A percentile compares a stretch with the other conserved stretches of the same genome.
These are phyloP conservation scores for Hyaloscypha hepaticicola DNA, from an alignment of 495 filamentous ascomycete genomes.

Conservation along the genomic window DNA sequence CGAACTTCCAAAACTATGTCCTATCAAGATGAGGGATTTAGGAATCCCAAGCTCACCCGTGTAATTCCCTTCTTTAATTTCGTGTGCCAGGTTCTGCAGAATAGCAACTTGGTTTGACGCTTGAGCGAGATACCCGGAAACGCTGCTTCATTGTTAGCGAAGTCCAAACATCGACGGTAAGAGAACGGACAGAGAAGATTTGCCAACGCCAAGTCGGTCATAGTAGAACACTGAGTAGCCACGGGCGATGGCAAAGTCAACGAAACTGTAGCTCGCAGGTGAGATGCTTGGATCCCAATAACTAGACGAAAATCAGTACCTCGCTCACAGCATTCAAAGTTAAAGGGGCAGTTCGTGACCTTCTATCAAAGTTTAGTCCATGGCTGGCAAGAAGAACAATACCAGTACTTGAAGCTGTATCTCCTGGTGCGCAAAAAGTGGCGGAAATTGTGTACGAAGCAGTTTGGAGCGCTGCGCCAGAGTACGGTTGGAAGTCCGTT, in stretches of 20 bases:
- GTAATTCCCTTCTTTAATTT: slow-evolving; percentile 12
- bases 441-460: slow-evolving; percentile 4
- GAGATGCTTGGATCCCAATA: slow-evolving; percentile 59
- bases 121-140: slow-evolving; percentile 17
- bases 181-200: slow-evolving; percentile 43
- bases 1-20: slow-evolving; percentile 52
- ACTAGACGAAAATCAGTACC: slow-evolving; percentile 27
- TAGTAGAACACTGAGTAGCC: slow-evolving; percentile 55
- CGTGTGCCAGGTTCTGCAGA: slow-evolving; percentile 4
- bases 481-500: background rate
- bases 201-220: slow-evolving; percentile 58
- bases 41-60: slow-evolving; percentile 30
- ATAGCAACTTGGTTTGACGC: slow-evolving; percentile 7
- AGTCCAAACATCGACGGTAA: background rate
- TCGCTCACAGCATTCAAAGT: background rate
- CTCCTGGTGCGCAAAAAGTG: slow-evolving; percentile 15
- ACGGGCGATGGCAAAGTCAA: slow-evolving; percentile 47
- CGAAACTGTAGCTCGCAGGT: slow-evolving; percentile 53
- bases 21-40: slow-evolving; percentile 52
- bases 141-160: slow-evolving; percentile 6
- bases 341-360: background rate
- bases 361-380: slow-evolving; percentile 15
- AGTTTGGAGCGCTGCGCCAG: background rate
- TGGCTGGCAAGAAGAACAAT: slow-evolving; percentile 16
- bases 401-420: background rate